Base-by-base conservation (phyloP, 805 yeast species). In the Starmerella floricola region DNA sequence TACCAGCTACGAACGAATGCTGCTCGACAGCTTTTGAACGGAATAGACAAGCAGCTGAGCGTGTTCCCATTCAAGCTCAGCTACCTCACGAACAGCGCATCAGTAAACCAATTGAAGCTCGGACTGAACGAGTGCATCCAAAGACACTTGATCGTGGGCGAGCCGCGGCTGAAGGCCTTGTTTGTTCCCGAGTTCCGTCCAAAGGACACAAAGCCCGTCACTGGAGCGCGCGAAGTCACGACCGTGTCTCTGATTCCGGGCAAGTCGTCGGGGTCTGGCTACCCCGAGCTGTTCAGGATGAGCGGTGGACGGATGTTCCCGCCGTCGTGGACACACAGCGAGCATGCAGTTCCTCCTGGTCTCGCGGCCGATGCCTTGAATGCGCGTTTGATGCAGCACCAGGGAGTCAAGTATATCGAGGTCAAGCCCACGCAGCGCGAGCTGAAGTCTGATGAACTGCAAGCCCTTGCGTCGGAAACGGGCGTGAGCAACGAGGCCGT, bases 51-150 rank as follows among this genome's bases (percentile, higher is more conserved):
- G 62, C 66, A 72, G 36, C 69, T 74, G 52, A 82, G 95, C 21
- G 97, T 91, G 27, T 88, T 75, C 62, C 97, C 98, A 44, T 84
- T 88, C 69, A 88, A 85, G 63, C 69, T 87, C 52, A 69, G 85
- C 30, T 79, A 83, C 62, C 64, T 83, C 19, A 65, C 76, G 49
- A 66, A 68, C 48, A 11, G 10, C n/a, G 62, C 69, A 41, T 85
- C 79, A 50, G 62, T 80, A 52, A 73, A 68, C 55, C 65, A 73
- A 16, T 69, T 75, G 47, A 75, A 79, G 63, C 69, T 86, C 46
- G 96, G 95, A 27, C 67, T 85, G 57, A 65, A 73, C 39, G 97
- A 87, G 66, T 71, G 85, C 51, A 61, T 74, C 16, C 87, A 87
- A 62, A 78, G 86, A 57, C 85, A 79, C 60, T 67, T 87, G 55